Percentiles rank a stretch among this genome's conserved stretches.
Evolutionary conservation across 257 asterid genomes (phyloP).

Genomic region (Penstemon eatonii): DNA sequence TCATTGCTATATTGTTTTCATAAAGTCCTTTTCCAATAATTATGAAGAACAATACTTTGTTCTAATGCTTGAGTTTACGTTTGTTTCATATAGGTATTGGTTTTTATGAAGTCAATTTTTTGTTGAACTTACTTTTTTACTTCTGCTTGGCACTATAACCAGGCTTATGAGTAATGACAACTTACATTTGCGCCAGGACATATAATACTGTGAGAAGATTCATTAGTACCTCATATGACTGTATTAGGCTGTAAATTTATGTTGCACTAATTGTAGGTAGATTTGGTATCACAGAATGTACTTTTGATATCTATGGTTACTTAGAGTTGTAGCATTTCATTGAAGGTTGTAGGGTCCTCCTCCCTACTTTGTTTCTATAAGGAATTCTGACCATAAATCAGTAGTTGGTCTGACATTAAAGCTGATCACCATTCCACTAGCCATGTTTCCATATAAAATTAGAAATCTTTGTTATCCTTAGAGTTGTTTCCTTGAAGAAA

Average conservation of each 20-base stretch:
- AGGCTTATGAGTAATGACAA: conserved; percentile 2
- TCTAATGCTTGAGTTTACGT: conserved; percentile 10
- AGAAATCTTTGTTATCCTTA: not conserved
- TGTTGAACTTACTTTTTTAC: not conserved
- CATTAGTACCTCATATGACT: not conserved
- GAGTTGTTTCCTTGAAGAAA: conserved; percentile 9
- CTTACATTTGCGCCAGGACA: conserved; percentile 5
- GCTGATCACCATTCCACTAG: not conserved
- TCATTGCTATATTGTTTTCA: conserved; percentile 1
- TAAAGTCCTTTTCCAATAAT: conserved; percentile 3
- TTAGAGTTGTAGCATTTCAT: conserved; percentile 2
- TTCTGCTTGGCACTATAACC: not conserved
- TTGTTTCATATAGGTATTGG: conserved; percentile 5
- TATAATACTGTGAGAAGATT: not conserved
- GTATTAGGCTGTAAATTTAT: conserved; percentile 1
- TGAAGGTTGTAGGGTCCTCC: not conserved
- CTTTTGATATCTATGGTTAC: conserved; percentile 4
- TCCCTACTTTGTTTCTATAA: conserved; percentile 7
- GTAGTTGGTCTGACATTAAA: conserved; percentile 6
- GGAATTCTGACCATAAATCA: conserved; percentile 14
- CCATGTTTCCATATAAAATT: not conserved
- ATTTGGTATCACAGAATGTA: no score
- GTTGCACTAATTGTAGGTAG: no score
- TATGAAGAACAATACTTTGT: not conserved
- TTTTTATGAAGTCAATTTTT: not conserved